Evolutionary conservation across 495 filamentous ascomycete genomes (phyloP).

Genomic region (Penicillium cinerascens): DNA sequence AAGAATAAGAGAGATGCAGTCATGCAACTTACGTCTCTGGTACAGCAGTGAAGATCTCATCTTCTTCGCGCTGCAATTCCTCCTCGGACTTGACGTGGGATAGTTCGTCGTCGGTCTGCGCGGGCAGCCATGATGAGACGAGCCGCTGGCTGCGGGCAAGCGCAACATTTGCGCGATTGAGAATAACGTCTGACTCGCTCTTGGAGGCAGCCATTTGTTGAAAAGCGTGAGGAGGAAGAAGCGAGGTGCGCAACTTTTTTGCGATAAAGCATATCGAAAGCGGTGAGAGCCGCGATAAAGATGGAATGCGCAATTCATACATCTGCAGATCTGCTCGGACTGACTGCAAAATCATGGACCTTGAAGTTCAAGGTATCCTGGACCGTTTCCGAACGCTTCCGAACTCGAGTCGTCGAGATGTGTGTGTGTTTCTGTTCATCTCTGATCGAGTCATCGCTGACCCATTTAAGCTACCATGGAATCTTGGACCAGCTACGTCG

Average conservation of each 20-base stretch:
- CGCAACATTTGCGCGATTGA: conserved; percentile 49
- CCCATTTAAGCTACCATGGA: conserved; percentile 23
- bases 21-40: conserved; percentile 45
- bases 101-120: conserved; percentile 40
- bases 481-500: conserved; percentile 27
- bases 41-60: conserved; percentile 49
- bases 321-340: background rate
- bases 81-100: conserved; percentile 41
- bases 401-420: background rate
- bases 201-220: conserved; percentile 34
- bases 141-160: conserved; percentile 50
- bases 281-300: conserved; percentile 10
- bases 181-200: conserved; percentile 44
- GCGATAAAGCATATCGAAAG: conserved; percentile 13
- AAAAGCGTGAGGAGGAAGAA: background rate
- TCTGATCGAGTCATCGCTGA: background rate
- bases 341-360: background rate
- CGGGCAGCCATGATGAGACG: conserved; percentile 52
- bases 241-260: conserved; percentile 9
- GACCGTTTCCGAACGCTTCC: background rate
- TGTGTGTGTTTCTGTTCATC: conserved; percentile 3
- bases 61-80: conserved; percentile 45
- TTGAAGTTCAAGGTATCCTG: background rate
- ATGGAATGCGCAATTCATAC: background rate
- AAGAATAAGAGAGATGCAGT: background rate